Base-by-base conservation (phyloP, 2,329 filamentous ascomycete genomes). In the Tolypocladium ophioglossoides region DNA sequence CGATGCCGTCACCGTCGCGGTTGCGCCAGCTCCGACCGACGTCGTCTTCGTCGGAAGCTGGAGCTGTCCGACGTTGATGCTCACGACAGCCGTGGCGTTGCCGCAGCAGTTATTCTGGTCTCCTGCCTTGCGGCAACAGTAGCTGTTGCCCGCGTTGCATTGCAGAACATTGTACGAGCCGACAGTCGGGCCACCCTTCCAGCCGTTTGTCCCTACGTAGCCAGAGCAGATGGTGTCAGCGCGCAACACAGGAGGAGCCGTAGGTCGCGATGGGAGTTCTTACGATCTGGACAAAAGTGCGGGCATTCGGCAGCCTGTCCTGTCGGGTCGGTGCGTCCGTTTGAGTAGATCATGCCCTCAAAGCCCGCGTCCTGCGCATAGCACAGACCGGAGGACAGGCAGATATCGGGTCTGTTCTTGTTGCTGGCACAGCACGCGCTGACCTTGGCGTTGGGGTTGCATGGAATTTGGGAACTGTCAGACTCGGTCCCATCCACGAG, bases 351-450 rank as follows among this genome's bases (percentile, higher is more conserved):
- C 34, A 59, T 48, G 37, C 61, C 61, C 24, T 55, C 49, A 20
- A 30, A 57, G 5, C 41, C 52, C 11, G 32, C 12, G 12, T 58
- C 54, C 39, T 62, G 58, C 3, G 55, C 55, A 30, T 58, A 58
- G 41, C 61, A 63, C 18, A 62, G 54, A 4, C 61, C 60, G 2
- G 57, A 62, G 14, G 54, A 55, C 54, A 61, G 35, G 52, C 61
- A 63, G 22, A 63, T 56, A 20, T 63, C 61, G 16, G 59, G 57
- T 6, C 40, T 48, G 12, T 38, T 2, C 44, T 61, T 60, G 51
- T 58, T 55, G 30, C 44, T 51, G 22, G 55, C 58, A 47, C 61
- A 63, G 32, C 61, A 63, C 1, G 60, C 18, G 35, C 60, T 62
- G 39, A 52, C 44, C n/a, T 56, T 55, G 24, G 57, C 59, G 18